Evolutionary conservation across 345 rosid species (phyloP).

Genomic region (Arabis hirsuta): DNA sequence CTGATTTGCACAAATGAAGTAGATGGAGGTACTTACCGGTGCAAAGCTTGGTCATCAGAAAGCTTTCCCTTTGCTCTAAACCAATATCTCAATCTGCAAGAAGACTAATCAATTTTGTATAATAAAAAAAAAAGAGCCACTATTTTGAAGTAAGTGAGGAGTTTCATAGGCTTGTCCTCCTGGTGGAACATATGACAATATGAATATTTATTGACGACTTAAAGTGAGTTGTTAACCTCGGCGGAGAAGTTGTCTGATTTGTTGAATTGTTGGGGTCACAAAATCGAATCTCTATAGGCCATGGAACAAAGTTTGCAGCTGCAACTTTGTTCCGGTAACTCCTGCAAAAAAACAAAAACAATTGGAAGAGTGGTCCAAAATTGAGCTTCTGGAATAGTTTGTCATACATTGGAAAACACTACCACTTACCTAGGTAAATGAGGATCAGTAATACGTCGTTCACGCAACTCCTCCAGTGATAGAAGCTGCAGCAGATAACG

Average conservation of each 20-base stretch:
- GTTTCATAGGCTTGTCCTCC: slow-evolving; percentile 19
- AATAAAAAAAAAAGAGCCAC: too few relatives aligned
- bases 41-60: slow-evolving; percentile 94
- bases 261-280: slow-evolving; percentile 76
- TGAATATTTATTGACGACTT: slow-evolving; percentile 18
- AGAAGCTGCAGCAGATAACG: slow-evolving; percentile 67
- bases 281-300: slow-evolving; percentile 97
- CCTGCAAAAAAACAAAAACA: slow-evolving; percentile 56
- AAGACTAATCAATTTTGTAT: slow-evolving; percentile 1
- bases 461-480: slow-evolving; percentile 81
- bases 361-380: slow-evolving; percentile 12
- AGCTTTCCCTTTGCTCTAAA: slow-evolving; percentile 94
- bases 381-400: slow-evolving; percentile 19
- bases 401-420: slow-evolving; percentile 14
- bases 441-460: slow-evolving; percentile 84
- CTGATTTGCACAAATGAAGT: slow-evolving; percentile 22
- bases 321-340: slow-evolving; percentile 88
- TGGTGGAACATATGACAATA: slow-evolving; percentile 6
- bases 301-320: slow-evolving; percentile 63
- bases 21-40: slow-evolving; percentile 58
- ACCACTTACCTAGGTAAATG: slow-evolving; percentile 74
- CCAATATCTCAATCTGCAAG: slow-evolving; percentile 82
- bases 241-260: slow-evolving; percentile 82
- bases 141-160: not conserved
- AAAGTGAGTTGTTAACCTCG: slow-evolving; percentile 58